phyloP scores from a whole-genome alignment of 2,329 filamentous ascomycete genomes.

The Fusarium sp. region DNA sequence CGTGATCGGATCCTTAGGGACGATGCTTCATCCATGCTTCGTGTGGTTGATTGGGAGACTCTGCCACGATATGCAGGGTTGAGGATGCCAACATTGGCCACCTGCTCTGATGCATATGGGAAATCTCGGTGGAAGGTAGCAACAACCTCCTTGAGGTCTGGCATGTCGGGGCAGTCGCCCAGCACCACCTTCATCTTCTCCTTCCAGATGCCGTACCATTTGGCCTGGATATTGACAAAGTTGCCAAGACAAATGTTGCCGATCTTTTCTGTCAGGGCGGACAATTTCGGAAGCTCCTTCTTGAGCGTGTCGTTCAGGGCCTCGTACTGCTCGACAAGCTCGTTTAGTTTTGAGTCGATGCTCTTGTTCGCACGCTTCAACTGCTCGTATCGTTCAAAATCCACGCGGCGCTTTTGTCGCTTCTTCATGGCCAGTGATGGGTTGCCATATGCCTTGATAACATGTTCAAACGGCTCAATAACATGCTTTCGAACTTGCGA shows the following conservation, averaged over 20 bases:
- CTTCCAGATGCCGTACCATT: conserved; percentile 87
- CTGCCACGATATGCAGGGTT: conserved; percentile 76
- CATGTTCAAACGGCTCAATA: conserved; percentile 83
- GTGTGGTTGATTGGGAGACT: conserved; percentile 69
- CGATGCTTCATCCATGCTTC: conserved; percentile 62
- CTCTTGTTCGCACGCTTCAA: conserved; percentile 86
- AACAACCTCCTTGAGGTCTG: conserved; percentile 79
- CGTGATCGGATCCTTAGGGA: conserved; percentile 62
- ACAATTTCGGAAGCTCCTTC: conserved; percentile 89
- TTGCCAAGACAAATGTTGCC: conserved; percentile 86
- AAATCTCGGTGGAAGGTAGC: conserved; percentile 84
- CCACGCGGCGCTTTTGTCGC: conserved; percentile 89
- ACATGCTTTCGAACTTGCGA: conserved; percentile 81
- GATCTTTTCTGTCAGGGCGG: conserved; percentile 82
- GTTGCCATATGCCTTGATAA: conserved; percentile 84
- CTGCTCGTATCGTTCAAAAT: conserved; percentile 85
- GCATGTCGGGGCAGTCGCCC: conserved; percentile 70
- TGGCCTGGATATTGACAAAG: conserved; percentile 85
- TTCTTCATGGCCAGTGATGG: conserved; percentile 94
- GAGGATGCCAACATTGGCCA: conserved; percentile 79
- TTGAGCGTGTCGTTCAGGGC: conserved; percentile 94
- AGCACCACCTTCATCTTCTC: conserved; percentile 84
- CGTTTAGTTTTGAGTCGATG: conserved; percentile 84
- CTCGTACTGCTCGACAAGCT: conserved; percentile 88
- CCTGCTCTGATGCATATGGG: conserved; percentile 77